Conservation (phyloP, 176 grass and related monocot genomes). For the Avena atlantica region DNA sequence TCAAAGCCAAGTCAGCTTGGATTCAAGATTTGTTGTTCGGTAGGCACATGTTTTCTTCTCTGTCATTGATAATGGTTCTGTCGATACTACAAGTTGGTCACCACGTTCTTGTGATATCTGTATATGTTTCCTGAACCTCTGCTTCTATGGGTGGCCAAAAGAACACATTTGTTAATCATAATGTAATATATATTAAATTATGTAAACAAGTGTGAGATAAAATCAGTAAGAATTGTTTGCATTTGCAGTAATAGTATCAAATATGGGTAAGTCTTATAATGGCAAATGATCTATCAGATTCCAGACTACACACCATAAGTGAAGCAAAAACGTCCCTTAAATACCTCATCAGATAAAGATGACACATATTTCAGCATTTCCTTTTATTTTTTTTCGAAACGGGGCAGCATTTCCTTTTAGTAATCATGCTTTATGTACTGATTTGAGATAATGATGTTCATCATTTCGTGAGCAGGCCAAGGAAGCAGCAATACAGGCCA, state of each 20-base stretch:
- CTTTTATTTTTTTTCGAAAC: too few species aligned
- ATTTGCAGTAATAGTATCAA: background rate
- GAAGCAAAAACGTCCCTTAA: background rate
- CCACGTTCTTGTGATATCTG: background rate
- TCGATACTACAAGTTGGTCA: background rate
- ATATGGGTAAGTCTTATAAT: background rate
- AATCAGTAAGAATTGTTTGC: background rate
- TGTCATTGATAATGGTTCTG: background rate
- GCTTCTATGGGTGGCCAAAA: background rate
- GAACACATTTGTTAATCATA: background rate
- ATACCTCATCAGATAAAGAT: background rate
- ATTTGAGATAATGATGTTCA: background rate
- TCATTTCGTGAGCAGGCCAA: conserved; percentile 54
- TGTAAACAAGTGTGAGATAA: conserved; percentile 8
- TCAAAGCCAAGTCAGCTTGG: conserved; percentile 47
- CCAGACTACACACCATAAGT: background rate
- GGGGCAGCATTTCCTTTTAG: background rate
- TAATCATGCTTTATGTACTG: background rate
- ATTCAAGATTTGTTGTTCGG: conserved; percentile 66
- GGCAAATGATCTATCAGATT: background rate
- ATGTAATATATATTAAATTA: background rate
- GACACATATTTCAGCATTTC: conserved; percentile 13
- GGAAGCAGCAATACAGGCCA: conserved; percentile 52
- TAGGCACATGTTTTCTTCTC: conserved; percentile 40
- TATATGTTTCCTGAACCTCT: background rate